phyloP scores from a whole-genome alignment of 805 yeast species.

The Monosporozyma solicola region DNA sequence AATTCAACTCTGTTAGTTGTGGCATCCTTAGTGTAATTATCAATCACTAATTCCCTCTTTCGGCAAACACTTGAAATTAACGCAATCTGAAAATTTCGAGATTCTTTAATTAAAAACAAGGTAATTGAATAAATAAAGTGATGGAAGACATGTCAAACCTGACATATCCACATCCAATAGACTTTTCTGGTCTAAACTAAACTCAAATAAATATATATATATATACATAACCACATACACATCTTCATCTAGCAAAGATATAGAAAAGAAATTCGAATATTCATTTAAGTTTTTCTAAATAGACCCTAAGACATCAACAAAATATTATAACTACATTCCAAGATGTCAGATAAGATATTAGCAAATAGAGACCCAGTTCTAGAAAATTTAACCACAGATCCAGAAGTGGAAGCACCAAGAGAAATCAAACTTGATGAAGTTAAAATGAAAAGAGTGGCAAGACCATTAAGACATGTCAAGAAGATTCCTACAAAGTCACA shows the following conservation, averaged over 20 bases:
- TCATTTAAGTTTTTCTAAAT: too few species aligned
- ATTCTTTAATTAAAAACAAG: neutral
- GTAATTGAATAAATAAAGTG: neutral
- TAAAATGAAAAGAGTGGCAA: conserved; percentile 31
- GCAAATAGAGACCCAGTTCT: conserved; percentile 17
- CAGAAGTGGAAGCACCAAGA: conserved; percentile 20
- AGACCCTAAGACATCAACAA: neutral
- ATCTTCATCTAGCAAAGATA: neutral
- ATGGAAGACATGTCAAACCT: neutral
- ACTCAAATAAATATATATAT: too few species aligned
- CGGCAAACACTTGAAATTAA: neutral
- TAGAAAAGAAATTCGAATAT: too few species aligned
- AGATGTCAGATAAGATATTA: conserved; percentile 1
- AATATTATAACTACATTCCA: neutral
- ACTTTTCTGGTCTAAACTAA: too few species aligned
- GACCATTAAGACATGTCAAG: conserved; percentile 44
- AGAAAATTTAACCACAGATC: conserved; percentile 12
- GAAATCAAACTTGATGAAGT: conserved; percentile 18
- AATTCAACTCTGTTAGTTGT: neutral
- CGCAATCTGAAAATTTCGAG: neutral
- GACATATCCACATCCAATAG: neutral
- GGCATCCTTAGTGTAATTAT: neutral
- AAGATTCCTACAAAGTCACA: conserved; percentile 41
- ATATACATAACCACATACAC: neutral
- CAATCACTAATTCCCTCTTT: neutral